Percentiles rank a stretch among this genome's conserved stretches.
Evolutionary conservation across 495 filamentous ascomycete genomes (phyloP).

Genomic region (Pyronema domesticum): DNA sequence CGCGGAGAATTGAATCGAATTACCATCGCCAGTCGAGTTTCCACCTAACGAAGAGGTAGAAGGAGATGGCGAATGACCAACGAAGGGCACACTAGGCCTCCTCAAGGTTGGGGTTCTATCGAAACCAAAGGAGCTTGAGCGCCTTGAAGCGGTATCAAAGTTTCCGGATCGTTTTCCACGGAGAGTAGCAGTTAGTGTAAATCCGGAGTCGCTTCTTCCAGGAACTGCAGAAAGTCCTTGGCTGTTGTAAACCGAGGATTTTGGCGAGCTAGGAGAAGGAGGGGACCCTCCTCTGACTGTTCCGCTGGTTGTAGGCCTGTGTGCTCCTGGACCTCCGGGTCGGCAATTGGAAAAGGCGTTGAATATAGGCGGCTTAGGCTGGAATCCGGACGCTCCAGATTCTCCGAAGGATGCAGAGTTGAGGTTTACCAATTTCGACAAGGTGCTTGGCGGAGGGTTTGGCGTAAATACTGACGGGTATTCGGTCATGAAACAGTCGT

Average conservation of each 20-base stretch:
- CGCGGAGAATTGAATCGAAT: constrained; percentile 42
- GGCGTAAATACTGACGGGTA: constrained; percentile 59
- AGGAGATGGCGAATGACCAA: constrained; percentile 59
- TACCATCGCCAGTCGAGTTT: constrained; percentile 38
- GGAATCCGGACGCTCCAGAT: constrained; percentile 32
- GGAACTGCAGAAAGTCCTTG: constrained; percentile 59
- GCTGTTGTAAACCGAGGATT: constrained; percentile 57
- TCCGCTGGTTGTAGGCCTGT: constrained; percentile 62
- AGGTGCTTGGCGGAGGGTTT: constrained; percentile 46
- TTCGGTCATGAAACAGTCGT: constrained; percentile 75
- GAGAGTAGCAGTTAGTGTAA: constrained; percentile 64
- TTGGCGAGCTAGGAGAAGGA: constrained; percentile 70
- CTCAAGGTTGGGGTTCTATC: constrained; percentile 49
- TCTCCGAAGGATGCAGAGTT: constrained; percentile 77
- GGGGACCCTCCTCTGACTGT: constrained; percentile 56
- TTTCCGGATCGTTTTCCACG: constrained; percentile 90
- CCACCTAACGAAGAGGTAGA: constrained; percentile 58
- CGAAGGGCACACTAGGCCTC: constrained; percentile 69
- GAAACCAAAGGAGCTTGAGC: constrained; percentile 81
- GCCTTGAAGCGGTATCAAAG: constrained; percentile 65
- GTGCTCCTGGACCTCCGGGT: constrained; percentile 40
- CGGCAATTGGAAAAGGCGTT: constrained; percentile 78
- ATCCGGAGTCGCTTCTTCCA: constrained; percentile 67
- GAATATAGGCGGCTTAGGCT: constrained; percentile 47
- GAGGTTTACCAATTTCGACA: constrained; percentile 70